Conservation (phyloP, 116 monocot species). For the Iris pallida region DNA sequence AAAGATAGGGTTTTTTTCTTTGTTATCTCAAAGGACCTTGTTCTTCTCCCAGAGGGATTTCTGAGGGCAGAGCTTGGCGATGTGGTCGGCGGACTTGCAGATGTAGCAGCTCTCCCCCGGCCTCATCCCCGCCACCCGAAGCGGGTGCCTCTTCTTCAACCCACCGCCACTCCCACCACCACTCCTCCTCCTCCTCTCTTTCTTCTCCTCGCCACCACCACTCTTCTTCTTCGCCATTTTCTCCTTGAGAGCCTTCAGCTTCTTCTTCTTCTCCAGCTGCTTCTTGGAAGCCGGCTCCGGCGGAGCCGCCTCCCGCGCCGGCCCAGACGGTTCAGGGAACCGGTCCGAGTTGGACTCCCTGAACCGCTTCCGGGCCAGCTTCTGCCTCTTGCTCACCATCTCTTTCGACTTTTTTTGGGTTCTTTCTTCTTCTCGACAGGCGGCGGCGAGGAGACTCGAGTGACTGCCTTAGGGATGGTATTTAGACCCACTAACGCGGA, state of each 20-base stretch:
- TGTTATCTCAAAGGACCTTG: slow-evolving; percentile 38
- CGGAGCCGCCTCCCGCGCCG: background rate
- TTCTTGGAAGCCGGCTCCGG: slow-evolving; percentile 11
- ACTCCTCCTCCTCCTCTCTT: no score
- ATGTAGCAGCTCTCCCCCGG: slow-evolving; percentile 98
- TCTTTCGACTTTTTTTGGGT: background rate
- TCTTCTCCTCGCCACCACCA: no score
- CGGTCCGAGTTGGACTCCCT: slow-evolving; percentile 47
- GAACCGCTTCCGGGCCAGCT: slow-evolving; percentile 65
- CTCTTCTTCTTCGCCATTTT: slow-evolving; percentile 18
- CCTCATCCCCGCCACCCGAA: slow-evolving; percentile 81
- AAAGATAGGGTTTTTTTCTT: no score
- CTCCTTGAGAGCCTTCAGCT: slow-evolving; percentile 7
- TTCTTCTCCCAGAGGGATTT: slow-evolving; percentile 87
- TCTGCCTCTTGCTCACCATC: slow-evolving; percentile 92
- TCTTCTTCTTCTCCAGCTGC: slow-evolving; percentile 33
- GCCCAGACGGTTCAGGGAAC: slow-evolving; percentile 19
- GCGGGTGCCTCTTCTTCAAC: slow-evolving; percentile 42
- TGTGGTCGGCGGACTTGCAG: slow-evolving; percentile 68
- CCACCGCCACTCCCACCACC: background rate
- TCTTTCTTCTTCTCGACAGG: no score
- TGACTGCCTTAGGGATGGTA: no score
- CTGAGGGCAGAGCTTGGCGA: slow-evolving; percentile 84
- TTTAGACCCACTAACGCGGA: no score
- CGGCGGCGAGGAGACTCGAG: no score